A percentile compares a stretch with the other conserved stretches of the same genome.
These are phyloP conservation scores for Penicillium sp. DNA, from an alignment of 2,329 filamentous ascomycete genomes.

Conservation along the genomic window DNA sequence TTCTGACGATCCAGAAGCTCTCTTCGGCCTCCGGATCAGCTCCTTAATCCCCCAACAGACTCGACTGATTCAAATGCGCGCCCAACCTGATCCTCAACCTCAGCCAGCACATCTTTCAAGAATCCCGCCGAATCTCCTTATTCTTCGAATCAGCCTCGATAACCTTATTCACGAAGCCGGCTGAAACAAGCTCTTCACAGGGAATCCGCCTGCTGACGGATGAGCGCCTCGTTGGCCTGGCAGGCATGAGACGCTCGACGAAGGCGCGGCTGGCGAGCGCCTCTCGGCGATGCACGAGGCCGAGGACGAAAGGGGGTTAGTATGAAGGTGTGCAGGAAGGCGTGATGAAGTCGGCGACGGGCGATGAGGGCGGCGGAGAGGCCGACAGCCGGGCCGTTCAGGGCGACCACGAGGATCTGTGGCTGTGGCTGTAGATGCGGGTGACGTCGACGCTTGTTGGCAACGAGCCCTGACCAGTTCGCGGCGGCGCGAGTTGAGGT, in stretches of 20 bases:
- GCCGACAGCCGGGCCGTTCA: conserved; percentile 90
- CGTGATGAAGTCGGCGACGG: conserved; percentile 90
- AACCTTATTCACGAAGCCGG: conserved; percentile 85
- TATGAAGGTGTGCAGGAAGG: conserved; percentile 76
- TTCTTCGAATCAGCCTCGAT: conserved; percentile 62
- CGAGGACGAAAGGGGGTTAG: conserved; percentile 92
- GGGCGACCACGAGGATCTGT: conserved; percentile 86
- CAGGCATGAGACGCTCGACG: conserved; percentile 75
- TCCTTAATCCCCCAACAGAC: conserved; percentile 82
- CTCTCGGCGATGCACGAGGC: conserved; percentile 89
- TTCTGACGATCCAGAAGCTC: conserved; percentile 76
- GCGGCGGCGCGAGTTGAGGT: conserved; percentile 50
- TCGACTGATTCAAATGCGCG: conserved; percentile 76
- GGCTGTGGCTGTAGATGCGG: conserved; percentile 87
- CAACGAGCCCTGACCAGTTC: conserved; percentile 74
- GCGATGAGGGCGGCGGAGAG: conserved; percentile 81
- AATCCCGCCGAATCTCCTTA: conserved; percentile 70
- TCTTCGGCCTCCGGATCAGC: conserved; percentile 70
- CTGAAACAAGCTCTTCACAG: conserved; percentile 71
- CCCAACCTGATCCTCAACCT: conserved; percentile 83
- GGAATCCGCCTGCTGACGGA: conserved; percentile 83
- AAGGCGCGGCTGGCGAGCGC: conserved; percentile 78
- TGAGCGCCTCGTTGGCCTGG: conserved; percentile 86
- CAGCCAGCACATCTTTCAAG: conserved; percentile 68
- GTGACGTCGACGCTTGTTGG: conserved; percentile 89